phyloP scores from a whole-genome alignment of 2,329 filamentous ascomycete species.

The Ophiostoma perfectum region DNA sequence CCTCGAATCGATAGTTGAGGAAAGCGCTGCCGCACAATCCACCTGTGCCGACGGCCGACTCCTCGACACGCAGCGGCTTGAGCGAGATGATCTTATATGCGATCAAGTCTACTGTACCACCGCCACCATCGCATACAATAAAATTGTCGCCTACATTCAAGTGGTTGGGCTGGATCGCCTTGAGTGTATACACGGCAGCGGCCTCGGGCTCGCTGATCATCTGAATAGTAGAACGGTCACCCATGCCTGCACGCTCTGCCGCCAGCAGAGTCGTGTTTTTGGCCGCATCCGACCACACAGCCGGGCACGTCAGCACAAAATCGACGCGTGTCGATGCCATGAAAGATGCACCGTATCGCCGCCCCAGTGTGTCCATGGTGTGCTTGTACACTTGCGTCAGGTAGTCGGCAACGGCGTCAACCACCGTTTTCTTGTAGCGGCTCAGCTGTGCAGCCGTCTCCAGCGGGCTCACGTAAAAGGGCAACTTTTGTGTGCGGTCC shows the following conservation, averaged over 20 bases:
- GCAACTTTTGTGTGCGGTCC: conserved; percentile 72
- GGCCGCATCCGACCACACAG: conserved; percentile 80
- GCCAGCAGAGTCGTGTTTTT: conserved; percentile 77
- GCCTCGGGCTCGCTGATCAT: conserved; percentile 79
- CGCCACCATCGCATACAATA: conserved; percentile 58
- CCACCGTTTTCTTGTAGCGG: conserved; percentile 68
- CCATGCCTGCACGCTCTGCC: conserved; percentile 74
- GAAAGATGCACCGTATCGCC: conserved; percentile 71
- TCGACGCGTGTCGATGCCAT: conserved; percentile 71
- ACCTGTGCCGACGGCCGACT: conserved; percentile 73
- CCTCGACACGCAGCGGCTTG: conserved; percentile 66
- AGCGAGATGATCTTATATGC: conserved; percentile 75
- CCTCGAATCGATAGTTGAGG: conserved; percentile 74
- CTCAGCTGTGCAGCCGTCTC: conserved; percentile 74
- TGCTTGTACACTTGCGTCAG: conserved; percentile 69
- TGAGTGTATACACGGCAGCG: conserved; percentile 72
- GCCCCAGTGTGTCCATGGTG: conserved; percentile 70
- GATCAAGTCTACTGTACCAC: conserved; percentile 68
- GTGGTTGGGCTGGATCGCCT: conserved; percentile 69
- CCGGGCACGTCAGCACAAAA: conserved; percentile 75
- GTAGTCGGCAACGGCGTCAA: conserved; percentile 75
- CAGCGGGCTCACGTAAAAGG: conserved; percentile 71
- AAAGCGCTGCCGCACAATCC: conserved; percentile 74
- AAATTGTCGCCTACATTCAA: conserved; percentile 63
- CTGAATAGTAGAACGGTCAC: conserved; percentile 61